Base-by-base conservation (phyloP, 2,329 filamentous ascomycete species). In the Cladorrhinum sp. region DNA sequence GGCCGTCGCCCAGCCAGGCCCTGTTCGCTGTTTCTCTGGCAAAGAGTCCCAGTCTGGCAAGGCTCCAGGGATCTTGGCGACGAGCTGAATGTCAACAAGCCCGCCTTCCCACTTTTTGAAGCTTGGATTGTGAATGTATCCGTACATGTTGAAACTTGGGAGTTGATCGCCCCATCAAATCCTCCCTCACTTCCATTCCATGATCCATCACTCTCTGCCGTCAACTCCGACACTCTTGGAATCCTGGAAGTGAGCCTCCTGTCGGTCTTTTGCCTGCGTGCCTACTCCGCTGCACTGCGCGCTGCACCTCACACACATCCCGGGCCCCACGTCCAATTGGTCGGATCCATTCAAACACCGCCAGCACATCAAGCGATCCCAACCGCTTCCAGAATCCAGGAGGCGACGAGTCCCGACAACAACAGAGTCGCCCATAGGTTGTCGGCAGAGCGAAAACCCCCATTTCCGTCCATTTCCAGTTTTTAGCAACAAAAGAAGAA, bases 341-440 rank as follows among this genome's bases (percentile, higher is more conserved):
- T 64, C 64, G 60, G 60, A 33, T 21, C 58, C 61, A 46, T 46
- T 67, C 60, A 67, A 67, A 67, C 69, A 71, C 58, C 64, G 71
- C 70, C 71, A 73, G 67, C 71, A 68, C 71, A 73, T 71, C 70
- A 69, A 68, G 66, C 67, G 60, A 68, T 65, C 42, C 68, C 69
- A 46, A 18, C 42, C 42, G 42, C 42, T 46, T 20, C 42, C 42
- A 46, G 42, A 46, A 21, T 21, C 6, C 42, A 46, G 16, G n/a
- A 46, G 16, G 8, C 42, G 10, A 46, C 18, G 8, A 65, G 69
- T 69, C 67, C 69, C 69, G 66, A 70, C 72, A 74, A 73, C 69
- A 74, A 71, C 72, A 74, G 70, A 70, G 65, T 66, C 67, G 70
- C 67, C 61, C 69, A 70, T 68, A 68, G 66, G 67, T 55, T 51